Evolutionary conservation across 805 yeast genomes (phyloP).

Genomic region (Pichia insulana): DNA sequence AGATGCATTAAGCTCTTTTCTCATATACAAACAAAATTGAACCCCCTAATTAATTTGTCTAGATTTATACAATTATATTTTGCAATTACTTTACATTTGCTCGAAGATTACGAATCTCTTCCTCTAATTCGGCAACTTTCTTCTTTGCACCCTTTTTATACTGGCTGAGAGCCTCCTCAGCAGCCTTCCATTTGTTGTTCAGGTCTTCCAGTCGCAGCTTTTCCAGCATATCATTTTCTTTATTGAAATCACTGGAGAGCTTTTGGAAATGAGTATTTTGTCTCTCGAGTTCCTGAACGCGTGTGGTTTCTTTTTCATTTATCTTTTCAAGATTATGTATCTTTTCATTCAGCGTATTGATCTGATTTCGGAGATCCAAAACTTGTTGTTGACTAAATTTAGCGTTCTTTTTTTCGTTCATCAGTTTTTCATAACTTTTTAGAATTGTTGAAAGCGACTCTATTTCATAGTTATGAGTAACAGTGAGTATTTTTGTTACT

Average conservation of each 20-base stretch:
- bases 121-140: conserved; percentile 44
- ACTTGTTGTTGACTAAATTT: neutral
- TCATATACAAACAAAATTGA: too few species aligned
- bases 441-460: conserved; percentile 4
- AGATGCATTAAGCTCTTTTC: conserved; percentile 31
- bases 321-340: conserved; percentile 3
- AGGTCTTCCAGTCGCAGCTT: conserved; percentile 50
- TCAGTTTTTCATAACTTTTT: conserved; percentile 1
- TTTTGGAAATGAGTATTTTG: neutral
- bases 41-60: too few species aligned
- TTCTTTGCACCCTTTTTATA: conserved; percentile 49
- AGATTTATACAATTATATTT: neutral
- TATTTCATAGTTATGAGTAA: conserved; percentile 7
- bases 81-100: neutral
- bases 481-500: conserved; percentile 2
- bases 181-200: conserved; percentile 58
- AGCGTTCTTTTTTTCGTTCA: neutral
- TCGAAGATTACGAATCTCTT: conserved; percentile 30
- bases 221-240: conserved; percentile 16
- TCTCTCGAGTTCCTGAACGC: conserved; percentile 4
- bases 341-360: conserved; percentile 1
- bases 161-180: conserved; percentile 57
- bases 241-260: neutral
- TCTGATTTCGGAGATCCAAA: conserved; percentile 1
- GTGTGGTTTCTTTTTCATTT: conserved; percentile 2